A percentile compares a stretch with the other conserved stretches of the same genome.
These are phyloP conservation scores for Nemania sp. DNA, from an alignment of 2,329 filamentous ascomycete genomes.

Conservation along the genomic window DNA sequence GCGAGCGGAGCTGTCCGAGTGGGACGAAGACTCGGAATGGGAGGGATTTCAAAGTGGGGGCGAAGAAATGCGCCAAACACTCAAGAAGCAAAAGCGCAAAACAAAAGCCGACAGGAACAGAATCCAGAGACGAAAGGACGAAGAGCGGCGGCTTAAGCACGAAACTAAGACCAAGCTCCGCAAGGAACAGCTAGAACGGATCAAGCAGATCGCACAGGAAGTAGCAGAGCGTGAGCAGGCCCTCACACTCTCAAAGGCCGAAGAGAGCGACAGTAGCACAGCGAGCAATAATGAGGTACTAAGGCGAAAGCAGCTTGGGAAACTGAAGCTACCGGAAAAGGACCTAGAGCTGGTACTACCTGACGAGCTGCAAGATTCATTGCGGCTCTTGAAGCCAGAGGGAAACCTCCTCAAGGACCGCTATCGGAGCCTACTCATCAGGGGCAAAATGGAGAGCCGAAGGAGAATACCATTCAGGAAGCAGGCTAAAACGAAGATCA, in stretches of 20 bases:
- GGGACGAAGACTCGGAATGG: constrained; percentile 90
- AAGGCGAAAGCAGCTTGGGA: constrained; percentile 74
- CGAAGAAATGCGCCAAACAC: constrained; percentile 65
- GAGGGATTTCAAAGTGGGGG: constrained; percentile 84
- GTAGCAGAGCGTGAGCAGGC: constrained; percentile 60
- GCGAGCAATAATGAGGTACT: constrained; percentile 61
- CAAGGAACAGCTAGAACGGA: constrained; percentile 69
- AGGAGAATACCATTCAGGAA: constrained; percentile 78
- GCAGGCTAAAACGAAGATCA: constrained; percentile 77
- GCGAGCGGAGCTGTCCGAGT: constrained; percentile 66
- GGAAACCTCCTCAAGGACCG: constrained; percentile 93
- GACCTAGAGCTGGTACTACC: constrained; percentile 79
- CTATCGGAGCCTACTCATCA: constrained; percentile 84
- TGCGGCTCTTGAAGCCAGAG: constrained; percentile 85
- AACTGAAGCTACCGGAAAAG: constrained; percentile 73
- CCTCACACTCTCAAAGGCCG: constrained; percentile 47
- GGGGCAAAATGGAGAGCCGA: constrained; percentile 85
- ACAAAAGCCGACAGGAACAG: constrained; percentile 85
- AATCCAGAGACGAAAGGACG: constrained; percentile 84
- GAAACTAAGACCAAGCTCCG: constrained; percentile 74
- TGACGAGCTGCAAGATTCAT: constrained; percentile 79
- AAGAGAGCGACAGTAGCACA: constrained; percentile 54
- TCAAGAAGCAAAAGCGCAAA: constrained; percentile 82
- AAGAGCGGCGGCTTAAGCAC: constrained; percentile 75
- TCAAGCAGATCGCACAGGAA: constrained; percentile 71